A percentile compares a stretch with the other conserved stretches of the same genome.
Evolutionary conservation across 2,329 filamentous ascomycete genomes (phyloP).

Genomic region (Chrysoporthe puriensis): DNA sequence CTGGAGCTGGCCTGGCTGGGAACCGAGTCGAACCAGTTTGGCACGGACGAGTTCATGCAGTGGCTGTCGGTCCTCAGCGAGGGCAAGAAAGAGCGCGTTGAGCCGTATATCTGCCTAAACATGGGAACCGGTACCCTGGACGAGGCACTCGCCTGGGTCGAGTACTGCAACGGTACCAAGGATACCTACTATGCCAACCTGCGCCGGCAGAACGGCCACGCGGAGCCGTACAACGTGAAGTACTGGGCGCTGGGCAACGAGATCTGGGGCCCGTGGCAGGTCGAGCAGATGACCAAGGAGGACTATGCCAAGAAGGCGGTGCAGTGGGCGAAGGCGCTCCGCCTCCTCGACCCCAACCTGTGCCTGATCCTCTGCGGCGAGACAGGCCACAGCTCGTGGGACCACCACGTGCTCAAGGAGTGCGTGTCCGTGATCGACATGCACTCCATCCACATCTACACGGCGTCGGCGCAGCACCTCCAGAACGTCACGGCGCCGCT

Average conservation of each 20-base stretch:
- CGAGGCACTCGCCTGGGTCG: conserved; percentile 72
- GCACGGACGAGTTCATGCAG: conserved; percentile 84
- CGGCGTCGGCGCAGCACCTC: conserved; percentile 56
- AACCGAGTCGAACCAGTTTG: conserved; percentile 77
- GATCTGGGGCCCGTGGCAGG: conserved; percentile 69
- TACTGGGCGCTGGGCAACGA: conserved; percentile 88
- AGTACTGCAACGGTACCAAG: conserved; percentile 81
- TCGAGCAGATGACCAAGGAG: conserved; percentile 70
- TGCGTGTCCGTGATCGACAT: conserved; percentile 72
- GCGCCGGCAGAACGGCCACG: conserved; percentile 72
- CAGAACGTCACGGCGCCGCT: conserved; percentile 64
- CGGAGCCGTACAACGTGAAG: conserved; percentile 79
- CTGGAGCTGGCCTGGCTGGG: conserved; percentile 81
- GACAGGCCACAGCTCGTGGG: conserved; percentile 71
- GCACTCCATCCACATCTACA: conserved; percentile 83
- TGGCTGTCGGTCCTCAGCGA: conserved; percentile 74
- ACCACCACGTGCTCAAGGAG: conserved; percentile 72
- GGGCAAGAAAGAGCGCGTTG: conserved; percentile 62
- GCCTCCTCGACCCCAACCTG: conserved; percentile 71
- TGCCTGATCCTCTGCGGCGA: conserved; percentile 76
- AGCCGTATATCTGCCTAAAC: conserved; percentile 81
- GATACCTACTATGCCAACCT: conserved; percentile 84
- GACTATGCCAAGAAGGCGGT: conserved; percentile 70
- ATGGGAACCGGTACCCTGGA: conserved; percentile 72
- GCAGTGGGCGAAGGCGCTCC: conserved; percentile 74